Percentiles rank a stretch among this genome's conserved stretches.
Conservation (phyloP, 768 basidiomycete genomes). For the Leccinum variicolor region DNA sequence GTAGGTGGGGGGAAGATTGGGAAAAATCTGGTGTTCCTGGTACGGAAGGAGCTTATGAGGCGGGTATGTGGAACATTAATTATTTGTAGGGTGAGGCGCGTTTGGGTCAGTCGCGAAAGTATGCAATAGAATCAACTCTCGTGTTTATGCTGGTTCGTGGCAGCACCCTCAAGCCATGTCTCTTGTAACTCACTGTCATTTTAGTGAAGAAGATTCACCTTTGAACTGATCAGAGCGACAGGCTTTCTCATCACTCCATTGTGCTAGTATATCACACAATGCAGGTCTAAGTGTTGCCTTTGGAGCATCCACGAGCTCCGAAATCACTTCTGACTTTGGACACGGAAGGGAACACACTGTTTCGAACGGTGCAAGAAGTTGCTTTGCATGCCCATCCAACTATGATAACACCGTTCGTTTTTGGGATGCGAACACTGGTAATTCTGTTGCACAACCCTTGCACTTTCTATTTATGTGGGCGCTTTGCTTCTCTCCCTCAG, state of each 20-base stretch:
- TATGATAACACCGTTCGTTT: neutral
- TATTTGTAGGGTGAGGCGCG: constrained; percentile 72
- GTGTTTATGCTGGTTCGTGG: constrained; percentile 73
- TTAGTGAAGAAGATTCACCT: constrained; percentile 88
- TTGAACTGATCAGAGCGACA: constrained; percentile 71
- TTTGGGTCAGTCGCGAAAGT: constrained; percentile 97
- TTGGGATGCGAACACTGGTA: neutral
- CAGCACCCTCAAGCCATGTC: neutral
- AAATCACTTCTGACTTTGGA: too few relatives aligned
- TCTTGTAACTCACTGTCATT: neutral
- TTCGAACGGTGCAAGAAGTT: too few relatives aligned
- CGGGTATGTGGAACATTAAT: neutral
- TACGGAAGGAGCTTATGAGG: constrained; percentile 21
- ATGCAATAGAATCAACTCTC: constrained; percentile 78
- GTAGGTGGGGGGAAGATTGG: constrained; percentile 92
- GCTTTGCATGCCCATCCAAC: too few relatives aligned
- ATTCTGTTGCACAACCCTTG: neutral
- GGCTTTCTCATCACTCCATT: constrained; percentile 84
- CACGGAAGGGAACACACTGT: too few relatives aligned
- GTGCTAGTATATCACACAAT: constrained; percentile 39
- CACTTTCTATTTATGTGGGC: too few relatives aligned
- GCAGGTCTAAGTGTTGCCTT: too few relatives aligned
- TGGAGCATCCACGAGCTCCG: too few relatives aligned
- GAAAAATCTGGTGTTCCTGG: constrained; percentile 85
- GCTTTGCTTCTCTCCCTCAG: neutral